Evolutionary conservation across 768 basidiomycete species (phyloP), one percentile per base, ranked within the genome.

Genomic region (Mycena capillaripes): DNA sequence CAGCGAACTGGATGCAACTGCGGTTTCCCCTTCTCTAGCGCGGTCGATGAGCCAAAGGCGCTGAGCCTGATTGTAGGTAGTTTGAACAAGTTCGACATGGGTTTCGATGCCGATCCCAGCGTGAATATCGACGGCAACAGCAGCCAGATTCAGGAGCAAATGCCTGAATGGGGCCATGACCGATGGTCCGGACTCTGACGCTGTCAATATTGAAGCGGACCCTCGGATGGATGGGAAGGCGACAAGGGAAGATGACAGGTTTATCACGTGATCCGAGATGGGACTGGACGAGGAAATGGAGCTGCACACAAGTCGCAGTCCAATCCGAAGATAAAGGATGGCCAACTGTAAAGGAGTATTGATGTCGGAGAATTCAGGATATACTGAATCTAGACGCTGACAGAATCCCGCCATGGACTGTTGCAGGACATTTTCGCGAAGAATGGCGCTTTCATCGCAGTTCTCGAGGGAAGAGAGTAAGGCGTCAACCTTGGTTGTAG

Each of bases 41-140:
- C 90, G 90, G 75, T 98, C 94, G 50, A 92, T 90, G 50, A 90
- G 85, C 97, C 97, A 98, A 25, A 97, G 86, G n/a, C 90, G 86
- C 53, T 91, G 86, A 3, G 90, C 85, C 77, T 93, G 92, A 62
- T 93, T 92, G 76, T 94, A 96, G 14, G 86, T 80, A 8, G 76
- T 81, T 62, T 88, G 86, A 34, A 96, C 69, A 8, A 80, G 40
- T 16, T 74, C 66, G 16, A 89, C 71, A 34, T 79, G 76, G 7
- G 78, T 50, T 40, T 75, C 74, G 1, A 81, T 55, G 23, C 80
- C 81, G 32, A 86, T 76, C n/a, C 87, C 88, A 2, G 86, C 70
- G n/a, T 82, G 77, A n/a, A 74, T 79, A 58, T 90, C 85, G 34
- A 87, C 80, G 4, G 82, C 82, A 23, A 89, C 76, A 0, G 88